Base-by-base conservation (phyloP, 352 stramenopile species). In the Pilasporangium apinafurcum region DNA sequence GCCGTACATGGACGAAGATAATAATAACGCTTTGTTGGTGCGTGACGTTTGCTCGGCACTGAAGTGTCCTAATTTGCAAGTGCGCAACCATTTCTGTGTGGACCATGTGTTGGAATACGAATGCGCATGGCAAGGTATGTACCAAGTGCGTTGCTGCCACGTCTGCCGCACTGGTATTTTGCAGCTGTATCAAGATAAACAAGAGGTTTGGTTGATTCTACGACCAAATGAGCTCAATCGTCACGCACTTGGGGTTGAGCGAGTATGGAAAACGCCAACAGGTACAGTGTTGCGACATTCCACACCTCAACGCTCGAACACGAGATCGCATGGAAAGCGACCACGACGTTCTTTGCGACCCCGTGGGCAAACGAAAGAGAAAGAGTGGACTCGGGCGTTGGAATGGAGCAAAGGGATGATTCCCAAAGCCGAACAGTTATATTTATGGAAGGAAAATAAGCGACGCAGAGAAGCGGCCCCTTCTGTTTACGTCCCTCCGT, bases 371-470 rank as follows among this genome's bases (percentile, higher is more conserved):
- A 56, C 60, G 26, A 51, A 58, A 13, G 51, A 64, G 29, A 71
- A 68, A 21, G 77, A 89, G 46, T 54, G 71, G 36, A 51, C 65
- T 47, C 56, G 59, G 21, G 77, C 73, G 36, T 41, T 65, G 12
- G 77, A 89, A 44, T 86, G 68, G 63, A 89, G 73, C 48, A 42
- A 81, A 14, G 76, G 76, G 38, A 86, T 86, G 30, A 52, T 83
- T 43, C 47, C 64, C 0, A 17, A 62, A 32, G 55, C 73, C 34
- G 64, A 71, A 32, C 51, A 61, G 51, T n/a, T n/a, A n/a, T 65
- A 70, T 37, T 59, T 89, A 14, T 89, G 77, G 77, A 60, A 56
- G 44, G 71, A 85, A 25, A 89, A 86, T 36, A 37, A 48, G 14
- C 62, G 66, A 35, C 68, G 70, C 3, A 56, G 51, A 12, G 34